These are phyloP conservation scores for Penicillium fimorum DNA, from an alignment of 495 filamentous ascomycete genomes.

Conservation along the genomic window DNA sequence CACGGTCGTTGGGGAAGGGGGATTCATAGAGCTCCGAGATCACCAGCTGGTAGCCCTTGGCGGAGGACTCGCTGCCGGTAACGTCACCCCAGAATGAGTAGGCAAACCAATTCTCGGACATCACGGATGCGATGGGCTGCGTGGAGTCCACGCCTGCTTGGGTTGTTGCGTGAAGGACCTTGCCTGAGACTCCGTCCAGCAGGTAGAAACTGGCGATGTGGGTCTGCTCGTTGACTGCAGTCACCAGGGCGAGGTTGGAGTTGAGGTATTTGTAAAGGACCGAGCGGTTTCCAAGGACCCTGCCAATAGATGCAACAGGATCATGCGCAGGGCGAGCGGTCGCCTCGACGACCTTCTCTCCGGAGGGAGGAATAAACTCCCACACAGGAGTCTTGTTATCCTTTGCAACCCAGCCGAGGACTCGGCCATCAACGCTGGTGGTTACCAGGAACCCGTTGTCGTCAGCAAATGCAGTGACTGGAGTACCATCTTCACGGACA, in stretches of 20 bases:
- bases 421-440: constrained; percentile 54
- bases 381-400: constrained; percentile 58
- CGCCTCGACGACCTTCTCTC: constrained; percentile 65
- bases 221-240: constrained; percentile 57
- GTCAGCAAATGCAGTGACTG: constrained; percentile 27
- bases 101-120: constrained; percentile 94
- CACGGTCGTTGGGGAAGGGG: constrained; percentile 76
- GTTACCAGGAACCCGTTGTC: constrained; percentile 54
- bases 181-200: constrained; percentile 82
- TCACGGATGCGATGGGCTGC: constrained; percentile 69
- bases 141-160: constrained; percentile 72
- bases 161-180: constrained; percentile 65
- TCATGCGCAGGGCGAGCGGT: constrained; percentile 71
- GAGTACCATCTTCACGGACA: constrained; percentile 36
- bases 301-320: constrained; percentile 90
- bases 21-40: constrained; percentile 91
- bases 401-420: constrained; percentile 57
- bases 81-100: constrained; percentile 79
- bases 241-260: constrained; percentile 79
- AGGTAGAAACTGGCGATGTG: constrained; percentile 68
- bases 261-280: constrained; percentile 98
- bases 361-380: constrained; percentile 67
- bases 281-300: constrained; percentile 83
- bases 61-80: constrained; percentile 42
- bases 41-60: constrained; percentile 84